Evolutionary conservation across 2,329 filamentous ascomycete species (phyloP), one percentile per base, ranked within the genome.

Genomic region (Seiridium cupressi): DNA sequence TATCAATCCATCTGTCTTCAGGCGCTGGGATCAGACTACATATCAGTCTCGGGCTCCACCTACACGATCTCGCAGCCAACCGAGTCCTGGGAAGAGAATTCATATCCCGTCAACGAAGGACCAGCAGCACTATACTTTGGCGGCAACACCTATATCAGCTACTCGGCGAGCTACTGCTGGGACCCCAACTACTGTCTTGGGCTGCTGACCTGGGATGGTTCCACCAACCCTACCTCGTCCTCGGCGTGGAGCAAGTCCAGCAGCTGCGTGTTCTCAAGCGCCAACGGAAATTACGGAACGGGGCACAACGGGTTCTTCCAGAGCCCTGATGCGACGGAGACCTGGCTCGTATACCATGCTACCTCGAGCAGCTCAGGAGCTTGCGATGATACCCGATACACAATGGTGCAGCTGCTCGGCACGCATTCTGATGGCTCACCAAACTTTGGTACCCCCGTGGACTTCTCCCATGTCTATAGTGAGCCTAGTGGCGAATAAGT

Each of bases 261-360:
- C 13, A 81, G 81, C 0, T 83, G 81, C 7, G 74, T 82, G 2
- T 78, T 86, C 44, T 78, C 74, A 26, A 79, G 76, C 49, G 82
- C 78, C 2, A 85, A 85, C 61, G 82, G 82, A 3, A 84, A 84
- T 66, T 85, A 81, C 55, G 83, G 83, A 11, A 81, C 83, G 0
- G 83, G 82, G 0, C 82, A 85, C 62, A 85, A 85, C 64, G 82
- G 81, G 3, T 86, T 87, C 75, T 86, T 87, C 72, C 73, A 70
- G 35, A 85, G 81, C 62, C 83, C 83, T 0, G 82, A 86, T 62
- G 81, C 77, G 3, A 78, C 72, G 0, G 76, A 86, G 69, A 81
- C 77, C 3, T 86, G 79, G 79, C 84, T 82, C 56, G 79, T 82
- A 0, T 86, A 83, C 68, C 83, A 86, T 63, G 83, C 83, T 0